Evolutionary conservation across 305 asterid genomes (phyloP).

Genomic region (Fraxinus sp.): DNA sequence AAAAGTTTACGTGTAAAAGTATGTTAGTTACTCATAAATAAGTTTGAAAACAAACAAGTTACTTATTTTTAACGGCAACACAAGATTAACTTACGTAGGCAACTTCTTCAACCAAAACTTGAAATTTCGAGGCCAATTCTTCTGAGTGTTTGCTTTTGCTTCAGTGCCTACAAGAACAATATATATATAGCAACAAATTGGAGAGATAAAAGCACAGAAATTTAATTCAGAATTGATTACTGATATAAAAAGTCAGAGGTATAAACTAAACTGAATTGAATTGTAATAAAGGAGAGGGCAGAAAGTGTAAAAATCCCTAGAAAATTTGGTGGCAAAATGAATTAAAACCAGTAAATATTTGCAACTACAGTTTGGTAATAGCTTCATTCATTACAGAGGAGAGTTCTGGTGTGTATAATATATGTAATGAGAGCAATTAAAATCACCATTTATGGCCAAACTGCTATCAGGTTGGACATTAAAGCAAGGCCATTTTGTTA

Average conservation of each 20-base stretch:
- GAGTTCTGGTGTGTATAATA: background rate
- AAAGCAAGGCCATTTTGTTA: background rate
- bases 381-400: slow-evolving; percentile 2
- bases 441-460: background rate
- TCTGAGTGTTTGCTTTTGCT: background rate
- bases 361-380: background rate
- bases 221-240: background rate
- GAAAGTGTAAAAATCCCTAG: background rate
- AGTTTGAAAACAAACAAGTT: background rate
- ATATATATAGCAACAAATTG: background rate
- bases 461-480: slow-evolving; percentile 6
- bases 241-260: background rate
- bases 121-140: background rate
- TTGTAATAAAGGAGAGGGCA: background rate
- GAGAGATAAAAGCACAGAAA: background rate
- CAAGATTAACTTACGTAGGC: background rate
- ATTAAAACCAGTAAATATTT: background rate
- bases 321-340: background rate
- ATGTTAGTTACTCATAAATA: background rate
- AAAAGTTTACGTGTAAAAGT: background rate
- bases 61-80: background rate
- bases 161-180: background rate
- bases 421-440: background rate
- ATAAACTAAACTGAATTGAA: background rate
- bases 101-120: background rate